phyloP scores from a whole-genome alignment of 257 asterid genomes.

The Cynanchum wilfordii region DNA sequence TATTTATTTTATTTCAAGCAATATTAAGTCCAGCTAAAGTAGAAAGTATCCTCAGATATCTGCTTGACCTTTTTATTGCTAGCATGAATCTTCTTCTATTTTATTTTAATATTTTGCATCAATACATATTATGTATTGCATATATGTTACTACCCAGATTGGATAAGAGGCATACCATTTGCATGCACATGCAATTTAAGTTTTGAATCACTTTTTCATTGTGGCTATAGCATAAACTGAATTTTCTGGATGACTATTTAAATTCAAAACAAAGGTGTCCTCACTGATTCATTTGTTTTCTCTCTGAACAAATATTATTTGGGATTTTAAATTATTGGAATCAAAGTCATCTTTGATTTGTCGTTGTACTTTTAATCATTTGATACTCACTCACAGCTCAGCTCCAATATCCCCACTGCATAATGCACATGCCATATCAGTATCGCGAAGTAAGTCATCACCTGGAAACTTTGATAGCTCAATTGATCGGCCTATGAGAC shows the following conservation, averaged over 20 bases:
- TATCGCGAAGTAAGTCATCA: constrained; percentile 83
- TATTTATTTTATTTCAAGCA: background rate
- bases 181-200: background rate
- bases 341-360: background rate
- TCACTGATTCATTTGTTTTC: background rate
- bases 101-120: background rate
- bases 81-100: background rate
- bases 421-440: constrained; percentile 42
- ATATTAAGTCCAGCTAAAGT: background rate
- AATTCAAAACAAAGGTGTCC: constrained; percentile 1
- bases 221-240: background rate
- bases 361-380: constrained; percentile 27
- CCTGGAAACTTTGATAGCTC: constrained; percentile 80
- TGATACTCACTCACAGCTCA: constrained; percentile 60
- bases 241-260: background rate
- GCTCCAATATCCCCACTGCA: constrained; percentile 41
- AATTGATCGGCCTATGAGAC: constrained; percentile 88
- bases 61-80: background rate
- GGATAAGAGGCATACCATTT: background rate
- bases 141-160: background rate
- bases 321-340: background rate
- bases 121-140: background rate
- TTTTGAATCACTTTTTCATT: background rate
- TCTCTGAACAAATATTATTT: background rate
- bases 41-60: background rate